Percentiles rank a stretch among this genome's conserved stretches.
Evolutionary conservation across 2,329 filamentous ascomycete species (phyloP).

Genomic region (Aspergillus pseudotamarii): DNA sequence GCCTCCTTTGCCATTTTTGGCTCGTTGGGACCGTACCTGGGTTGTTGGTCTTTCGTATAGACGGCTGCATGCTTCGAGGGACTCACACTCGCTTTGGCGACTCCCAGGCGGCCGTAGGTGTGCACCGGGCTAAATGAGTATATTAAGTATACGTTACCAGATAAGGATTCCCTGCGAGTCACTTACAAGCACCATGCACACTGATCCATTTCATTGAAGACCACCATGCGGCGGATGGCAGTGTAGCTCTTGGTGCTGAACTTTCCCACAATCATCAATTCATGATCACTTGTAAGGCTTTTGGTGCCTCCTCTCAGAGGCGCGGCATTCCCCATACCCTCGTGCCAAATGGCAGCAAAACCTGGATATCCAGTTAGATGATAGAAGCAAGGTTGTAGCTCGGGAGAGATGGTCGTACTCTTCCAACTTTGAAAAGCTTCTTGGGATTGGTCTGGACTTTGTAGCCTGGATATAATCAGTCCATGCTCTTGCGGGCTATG

Average conservation of each 20-base stretch:
- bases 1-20: slow-evolving; percentile 38
- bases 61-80: slow-evolving; percentile 43
- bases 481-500: neutral
- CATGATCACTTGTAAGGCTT: slow-evolving; percentile 17
- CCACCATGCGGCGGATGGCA: slow-evolving; percentile 38
- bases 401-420: slow-evolving; percentile 11
- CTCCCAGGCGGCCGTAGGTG: slow-evolving; percentile 42
- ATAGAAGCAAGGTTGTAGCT: neutral
- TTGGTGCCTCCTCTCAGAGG: slow-evolving; percentile 1
- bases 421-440: slow-evolving; percentile 23
- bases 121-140: slow-evolving; percentile 37
- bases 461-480: neutral
- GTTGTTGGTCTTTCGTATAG: slow-evolving; percentile 30
- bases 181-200: slow-evolving; percentile 41
- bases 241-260: slow-evolving; percentile 30
- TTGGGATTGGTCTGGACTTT: neutral
- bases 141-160: neutral
- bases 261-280: slow-evolving; percentile 9
- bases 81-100: slow-evolving; percentile 40
- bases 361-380: slow-evolving; percentile 14
- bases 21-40: slow-evolving; percentile 26
- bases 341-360: slow-evolving; percentile 36
- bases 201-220: slow-evolving; percentile 28
- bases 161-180: neutral
- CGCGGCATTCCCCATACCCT: slow-evolving; percentile 26